phyloP scores from a whole-genome alignment of 2,329 filamentous ascomycete genomes.

The Aspergillus hiratsukae region DNA sequence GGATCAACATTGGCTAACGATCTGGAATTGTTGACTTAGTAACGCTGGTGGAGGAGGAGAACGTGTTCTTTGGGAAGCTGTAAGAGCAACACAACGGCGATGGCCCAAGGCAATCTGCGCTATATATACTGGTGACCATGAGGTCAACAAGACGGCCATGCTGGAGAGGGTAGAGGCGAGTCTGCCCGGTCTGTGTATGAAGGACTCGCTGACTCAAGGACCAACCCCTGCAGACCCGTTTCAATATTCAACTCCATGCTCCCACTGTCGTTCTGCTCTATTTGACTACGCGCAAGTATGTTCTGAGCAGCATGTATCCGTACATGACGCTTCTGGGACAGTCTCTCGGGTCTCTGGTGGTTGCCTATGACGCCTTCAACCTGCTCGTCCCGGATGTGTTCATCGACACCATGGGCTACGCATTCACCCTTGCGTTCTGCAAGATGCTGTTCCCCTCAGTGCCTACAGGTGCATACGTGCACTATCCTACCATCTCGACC shows the following conservation, averaged over 20 bases:
- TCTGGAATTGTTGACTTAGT: constrained; percentile 42
- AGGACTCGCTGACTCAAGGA: neutral
- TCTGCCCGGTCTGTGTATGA: neutral
- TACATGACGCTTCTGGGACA: constrained; percentile 93
- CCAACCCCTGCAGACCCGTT: constrained; percentile 60
- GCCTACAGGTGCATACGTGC: constrained; percentile 88
- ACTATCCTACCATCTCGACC: constrained; percentile 97
- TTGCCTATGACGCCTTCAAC: constrained; percentile 91
- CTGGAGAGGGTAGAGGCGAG: constrained; percentile 68
- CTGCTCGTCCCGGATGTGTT: constrained; percentile 90
- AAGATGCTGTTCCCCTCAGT: constrained; percentile 76
- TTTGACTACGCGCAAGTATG: constrained; percentile 79
- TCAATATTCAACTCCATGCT: constrained; percentile 85
- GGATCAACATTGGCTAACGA: constrained; percentile 1
- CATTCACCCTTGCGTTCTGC: constrained; percentile 77
- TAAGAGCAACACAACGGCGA: constrained; percentile 80
- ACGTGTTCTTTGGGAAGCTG: constrained; percentile 91
- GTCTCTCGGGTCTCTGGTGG: constrained; percentile 77
- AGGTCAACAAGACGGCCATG: constrained; percentile 75
- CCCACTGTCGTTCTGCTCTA: constrained; percentile 86
- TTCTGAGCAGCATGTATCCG: constrained; percentile 82
- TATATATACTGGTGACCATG: constrained; percentile 94
- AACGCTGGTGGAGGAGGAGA: constrained; percentile 96
- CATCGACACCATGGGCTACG: constrained; percentile 97
- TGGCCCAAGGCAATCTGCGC: constrained; percentile 87